Conservation (phyloP, 2,329 filamentous ascomycete species). For the Paecilomyces sp. region DNA sequence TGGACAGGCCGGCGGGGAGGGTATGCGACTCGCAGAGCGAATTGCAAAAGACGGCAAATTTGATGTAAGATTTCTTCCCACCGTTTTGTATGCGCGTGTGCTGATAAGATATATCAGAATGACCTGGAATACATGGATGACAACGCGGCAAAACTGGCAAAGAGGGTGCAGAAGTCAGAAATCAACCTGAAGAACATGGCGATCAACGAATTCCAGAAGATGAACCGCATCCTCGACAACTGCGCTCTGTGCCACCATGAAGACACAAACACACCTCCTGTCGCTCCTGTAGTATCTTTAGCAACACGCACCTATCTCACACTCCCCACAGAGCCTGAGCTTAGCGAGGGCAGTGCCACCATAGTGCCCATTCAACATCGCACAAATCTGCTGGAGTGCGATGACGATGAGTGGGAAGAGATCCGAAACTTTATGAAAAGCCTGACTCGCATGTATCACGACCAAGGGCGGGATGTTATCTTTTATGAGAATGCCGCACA, state of each 20-base stretch:
- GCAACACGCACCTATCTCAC: conserved; percentile 83
- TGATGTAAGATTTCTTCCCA: conserved; percentile 43
- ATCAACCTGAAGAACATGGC: conserved; percentile 81
- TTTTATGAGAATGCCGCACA: conserved; percentile 96
- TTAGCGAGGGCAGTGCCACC: conserved; percentile 74
- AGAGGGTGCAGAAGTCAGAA: conserved; percentile 79
- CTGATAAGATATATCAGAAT: conserved; percentile 41
- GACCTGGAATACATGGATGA: conserved; percentile 97
- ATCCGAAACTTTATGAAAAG: conserved; percentile 99
- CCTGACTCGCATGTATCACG: conserved; percentile 87
- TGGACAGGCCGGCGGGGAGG: conserved; percentile 70
- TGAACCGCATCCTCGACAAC: conserved; percentile 75
- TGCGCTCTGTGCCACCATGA: conserved; percentile 93
- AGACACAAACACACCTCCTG: conserved; percentile 66
- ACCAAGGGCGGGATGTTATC: conserved; percentile 82
- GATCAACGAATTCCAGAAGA: conserved; percentile 81
- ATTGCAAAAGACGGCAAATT: conserved; percentile 93
- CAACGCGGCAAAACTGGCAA: conserved; percentile 83
- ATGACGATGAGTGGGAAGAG: conserved; percentile 99
- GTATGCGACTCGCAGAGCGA: conserved; percentile 74
- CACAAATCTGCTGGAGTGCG: conserved; percentile 88
- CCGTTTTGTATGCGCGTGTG: conserved; percentile 2
- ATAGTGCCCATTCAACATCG: conserved; percentile 86
- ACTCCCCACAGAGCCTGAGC: conserved; percentile 79
- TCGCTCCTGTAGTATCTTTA: conserved; percentile 79